phyloP scores from a whole-genome alignment of 2,329 filamentous ascomycete species.

The Pseudovirgaria hyperparasitica region DNA sequence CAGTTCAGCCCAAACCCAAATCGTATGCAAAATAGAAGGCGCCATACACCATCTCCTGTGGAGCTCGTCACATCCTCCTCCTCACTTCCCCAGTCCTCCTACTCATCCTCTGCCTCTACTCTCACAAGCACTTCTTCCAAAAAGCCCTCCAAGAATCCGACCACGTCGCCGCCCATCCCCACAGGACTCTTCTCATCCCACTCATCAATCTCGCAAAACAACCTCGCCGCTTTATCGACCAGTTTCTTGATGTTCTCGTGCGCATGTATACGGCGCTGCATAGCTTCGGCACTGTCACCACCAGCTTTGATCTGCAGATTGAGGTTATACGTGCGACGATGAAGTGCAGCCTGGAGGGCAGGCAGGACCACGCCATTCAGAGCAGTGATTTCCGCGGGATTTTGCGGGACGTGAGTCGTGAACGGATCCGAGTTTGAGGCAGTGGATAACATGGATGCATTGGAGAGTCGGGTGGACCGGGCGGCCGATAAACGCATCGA shows the following conservation, averaged over 20 bases:
- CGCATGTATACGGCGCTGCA: slow-evolving; percentile 54
- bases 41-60: too few species aligned
- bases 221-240: slow-evolving; percentile 67
- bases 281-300: slow-evolving; percentile 27
- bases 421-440: slow-evolving; percentile 7
- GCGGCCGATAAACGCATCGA: too few species aligned
- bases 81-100: slow-evolving; percentile 4
- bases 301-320: slow-evolving; percentile 31
- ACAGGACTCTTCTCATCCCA: slow-evolving; percentile 79
- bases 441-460: slow-evolving; percentile 4
- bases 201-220: slow-evolving; percentile 83
- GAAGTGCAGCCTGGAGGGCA: slow-evolving; percentile 80
- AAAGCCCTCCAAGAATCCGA: slow-evolving; percentile 79
- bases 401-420: slow-evolving; percentile 41
- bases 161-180: slow-evolving; percentile 85
- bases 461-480: not conserved
- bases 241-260: slow-evolving; percentile 75
- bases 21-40: too few species aligned
- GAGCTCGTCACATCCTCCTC: not conserved
- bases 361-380: slow-evolving; percentile 86
- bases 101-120: slow-evolving; percentile 74
- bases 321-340: slow-evolving; percentile 54
- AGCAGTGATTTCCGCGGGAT: slow-evolving; percentile 63
- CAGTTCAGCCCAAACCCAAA: too few species aligned
- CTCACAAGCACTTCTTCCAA: slow-evolving; percentile 87